phyloP scores from a whole-genome alignment of 495 filamentous ascomycete species.

The Trichoderma asperelloides region DNA sequence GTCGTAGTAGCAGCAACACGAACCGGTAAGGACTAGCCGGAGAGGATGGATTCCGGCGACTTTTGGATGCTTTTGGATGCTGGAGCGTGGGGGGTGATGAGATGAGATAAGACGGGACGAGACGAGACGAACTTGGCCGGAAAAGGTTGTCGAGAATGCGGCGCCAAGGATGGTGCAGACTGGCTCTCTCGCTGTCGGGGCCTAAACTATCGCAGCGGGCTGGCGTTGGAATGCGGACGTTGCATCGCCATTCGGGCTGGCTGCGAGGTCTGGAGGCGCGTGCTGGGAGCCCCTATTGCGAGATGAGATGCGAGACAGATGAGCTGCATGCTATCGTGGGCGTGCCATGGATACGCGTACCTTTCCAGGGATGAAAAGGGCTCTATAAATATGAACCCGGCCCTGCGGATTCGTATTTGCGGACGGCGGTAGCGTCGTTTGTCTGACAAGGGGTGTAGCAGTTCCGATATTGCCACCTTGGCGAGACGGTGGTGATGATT shows the following conservation, averaged over 20 bases:
- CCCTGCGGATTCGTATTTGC: background rate
- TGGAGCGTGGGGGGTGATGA: background rate
- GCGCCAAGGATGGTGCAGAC: background rate
- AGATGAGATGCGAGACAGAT: background rate
- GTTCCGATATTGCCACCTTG: background rate
- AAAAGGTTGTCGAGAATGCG: no score
- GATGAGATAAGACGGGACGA: background rate
- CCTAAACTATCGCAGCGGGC: background rate
- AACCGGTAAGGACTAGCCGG: background rate
- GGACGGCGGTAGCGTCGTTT: background rate
- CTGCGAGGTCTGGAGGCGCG: no score
- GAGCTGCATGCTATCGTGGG: background rate
- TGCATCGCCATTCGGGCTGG: background rate
- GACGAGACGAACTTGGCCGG: background rate
- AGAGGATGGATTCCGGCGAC: background rate
- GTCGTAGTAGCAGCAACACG: background rate
- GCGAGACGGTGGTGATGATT: background rate
- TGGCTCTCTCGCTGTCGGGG: no score
- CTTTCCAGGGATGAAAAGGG: background rate
- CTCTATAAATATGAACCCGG: background rate
- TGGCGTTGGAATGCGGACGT: slow-evolving; percentile 1
- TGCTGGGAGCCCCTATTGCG: no score
- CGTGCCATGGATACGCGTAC: background rate
- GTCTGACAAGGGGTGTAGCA: background rate
- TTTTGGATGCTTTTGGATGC: background rate